These are phyloP conservation scores for Stachybotrys chartarum DNA, from an alignment of 2,329 filamentous ascomycete genomes.

Conservation along the genomic window DNA sequence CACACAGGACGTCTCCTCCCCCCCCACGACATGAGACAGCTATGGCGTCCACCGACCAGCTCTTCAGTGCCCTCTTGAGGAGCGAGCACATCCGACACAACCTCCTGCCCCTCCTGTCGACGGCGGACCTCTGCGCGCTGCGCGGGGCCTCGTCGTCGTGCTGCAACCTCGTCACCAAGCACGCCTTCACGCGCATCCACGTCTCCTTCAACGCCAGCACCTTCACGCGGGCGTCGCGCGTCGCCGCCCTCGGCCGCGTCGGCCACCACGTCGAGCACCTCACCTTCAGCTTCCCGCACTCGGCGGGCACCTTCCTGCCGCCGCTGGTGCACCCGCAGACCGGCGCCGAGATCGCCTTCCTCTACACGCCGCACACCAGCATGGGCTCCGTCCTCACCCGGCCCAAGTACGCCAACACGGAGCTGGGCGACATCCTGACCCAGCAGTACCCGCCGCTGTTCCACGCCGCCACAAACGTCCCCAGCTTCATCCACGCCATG, in stretches of 20 bases:
- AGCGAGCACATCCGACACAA: slow-evolving; percentile 40
- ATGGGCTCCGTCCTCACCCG: slow-evolving; percentile 53
- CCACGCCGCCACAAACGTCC: slow-evolving; percentile 81
- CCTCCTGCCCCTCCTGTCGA: slow-evolving; percentile 42
- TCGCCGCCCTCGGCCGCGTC: slow-evolving; percentile 69
- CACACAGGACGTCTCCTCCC: background rate
- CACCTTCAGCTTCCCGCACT: slow-evolving; percentile 71
- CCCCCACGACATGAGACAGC: slow-evolving; percentile 38
- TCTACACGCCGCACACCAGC: slow-evolving; percentile 72
- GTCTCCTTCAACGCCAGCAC: slow-evolving; percentile 66
- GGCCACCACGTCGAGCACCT: slow-evolving; percentile 73
- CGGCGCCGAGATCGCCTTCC: slow-evolving; percentile 70
- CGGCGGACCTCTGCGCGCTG: slow-evolving; percentile 48
- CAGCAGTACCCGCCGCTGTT: slow-evolving; percentile 85
- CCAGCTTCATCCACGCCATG: slow-evolving; percentile 73
- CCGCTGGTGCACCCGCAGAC: slow-evolving; percentile 74
- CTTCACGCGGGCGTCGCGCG: slow-evolving; percentile 66
- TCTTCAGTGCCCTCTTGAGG: slow-evolving; percentile 50
- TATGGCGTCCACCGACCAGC: slow-evolving; percentile 43
- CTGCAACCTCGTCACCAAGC: slow-evolving; percentile 61
- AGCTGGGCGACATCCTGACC: slow-evolving; percentile 73
- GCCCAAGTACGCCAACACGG: slow-evolving; percentile 73
- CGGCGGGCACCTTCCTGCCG: slow-evolving; percentile 71
- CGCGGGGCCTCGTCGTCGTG: slow-evolving; percentile 64
- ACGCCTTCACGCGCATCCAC: slow-evolving; percentile 61